phyloP scores from a whole-genome alignment of 495 filamentous ascomycete species.

The Cetradonia linearis region DNA sequence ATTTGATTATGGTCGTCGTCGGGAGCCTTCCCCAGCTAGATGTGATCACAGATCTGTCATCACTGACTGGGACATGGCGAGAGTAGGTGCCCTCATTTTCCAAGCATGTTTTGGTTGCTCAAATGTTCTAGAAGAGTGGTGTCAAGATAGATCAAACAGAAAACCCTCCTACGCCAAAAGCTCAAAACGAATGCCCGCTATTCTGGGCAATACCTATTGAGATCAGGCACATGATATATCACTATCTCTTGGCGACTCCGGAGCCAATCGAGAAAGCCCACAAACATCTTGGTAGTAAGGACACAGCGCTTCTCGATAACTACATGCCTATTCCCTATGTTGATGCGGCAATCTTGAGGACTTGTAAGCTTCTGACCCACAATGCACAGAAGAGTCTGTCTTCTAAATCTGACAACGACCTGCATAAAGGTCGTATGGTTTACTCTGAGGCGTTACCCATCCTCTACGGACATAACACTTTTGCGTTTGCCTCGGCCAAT shows the following conservation, averaged over 20 bases:
- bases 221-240: conserved; percentile 22
- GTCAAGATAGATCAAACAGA: conserved; percentile 17
- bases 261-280: conserved; percentile 21
- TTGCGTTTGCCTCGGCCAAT: conserved; percentile 18
- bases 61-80: conserved; percentile 16
- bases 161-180: conserved; percentile 1
- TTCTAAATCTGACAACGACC: neutral
- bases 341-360: conserved; percentile 19
- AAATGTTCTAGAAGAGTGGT: conserved; percentile 9
- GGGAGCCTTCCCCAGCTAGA: conserved; percentile 9
- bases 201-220: conserved; percentile 17
- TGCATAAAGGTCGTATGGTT: conserved; percentile 10
- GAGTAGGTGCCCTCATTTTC: conserved; percentile 10
- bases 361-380: conserved; percentile 7
- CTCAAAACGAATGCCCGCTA: conserved; percentile 17
- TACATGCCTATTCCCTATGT: conserved; percentile 21
- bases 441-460: conserved; percentile 22
- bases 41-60: conserved; percentile 11
- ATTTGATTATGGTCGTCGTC: conserved; percentile 16
- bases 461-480: conserved; percentile 22
- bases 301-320: conserved; percentile 20
- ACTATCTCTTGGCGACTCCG: conserved; percentile 17
- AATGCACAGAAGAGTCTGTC: neutral
- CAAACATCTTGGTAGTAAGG: conserved; percentile 21
- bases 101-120: neutral